Conservation (phyloP, 352 stramenopile species). For the Globisporangium acanthophoron region DNA sequence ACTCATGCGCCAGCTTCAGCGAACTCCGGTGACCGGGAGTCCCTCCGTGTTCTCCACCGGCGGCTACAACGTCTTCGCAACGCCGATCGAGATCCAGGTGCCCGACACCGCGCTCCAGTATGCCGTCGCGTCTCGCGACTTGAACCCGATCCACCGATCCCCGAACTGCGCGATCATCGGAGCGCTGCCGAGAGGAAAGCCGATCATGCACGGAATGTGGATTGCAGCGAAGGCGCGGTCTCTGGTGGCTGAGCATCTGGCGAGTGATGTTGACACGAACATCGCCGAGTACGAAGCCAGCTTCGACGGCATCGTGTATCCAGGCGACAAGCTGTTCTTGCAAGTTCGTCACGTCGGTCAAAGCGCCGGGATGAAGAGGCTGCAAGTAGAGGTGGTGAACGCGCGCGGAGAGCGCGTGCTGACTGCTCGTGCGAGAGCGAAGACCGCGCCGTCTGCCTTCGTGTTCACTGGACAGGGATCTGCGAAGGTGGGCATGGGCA, state of each 20-base stretch:
- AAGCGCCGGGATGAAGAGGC: constrained; percentile 51
- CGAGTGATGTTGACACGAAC: constrained; percentile 49
- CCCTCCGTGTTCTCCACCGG: constrained; percentile 37
- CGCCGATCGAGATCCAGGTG: constrained; percentile 60
- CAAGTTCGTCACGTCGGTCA: constrained; percentile 71
- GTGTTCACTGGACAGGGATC: constrained; percentile 87
- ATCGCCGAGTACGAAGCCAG: constrained; percentile 67
- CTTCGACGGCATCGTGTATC: constrained; percentile 89
- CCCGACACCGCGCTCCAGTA: constrained; percentile 62
- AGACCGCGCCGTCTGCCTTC: constrained; percentile 67
- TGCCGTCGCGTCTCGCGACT: constrained; percentile 71
- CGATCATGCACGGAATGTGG: constrained; percentile 89
- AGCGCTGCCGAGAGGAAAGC: constrained; percentile 58
- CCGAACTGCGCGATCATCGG: constrained; percentile 69
- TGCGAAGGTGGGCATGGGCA: constrained; percentile 80
- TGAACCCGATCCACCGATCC: constrained; percentile 83
- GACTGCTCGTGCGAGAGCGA: constrained; percentile 59
- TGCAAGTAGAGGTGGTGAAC: constrained; percentile 78
- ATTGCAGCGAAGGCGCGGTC: constrained; percentile 78
- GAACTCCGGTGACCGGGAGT: constrained; percentile 11
- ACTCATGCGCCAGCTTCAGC: constrained; percentile 34
- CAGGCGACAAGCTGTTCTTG: constrained; percentile 73
- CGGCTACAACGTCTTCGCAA: constrained; percentile 62
- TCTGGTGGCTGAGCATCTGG: constrained; percentile 53
- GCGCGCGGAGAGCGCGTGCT: constrained; percentile 65